Base-by-base conservation (phyloP, 805 yeast genomes). In the Metschnikowia santaceciliae region DNA sequence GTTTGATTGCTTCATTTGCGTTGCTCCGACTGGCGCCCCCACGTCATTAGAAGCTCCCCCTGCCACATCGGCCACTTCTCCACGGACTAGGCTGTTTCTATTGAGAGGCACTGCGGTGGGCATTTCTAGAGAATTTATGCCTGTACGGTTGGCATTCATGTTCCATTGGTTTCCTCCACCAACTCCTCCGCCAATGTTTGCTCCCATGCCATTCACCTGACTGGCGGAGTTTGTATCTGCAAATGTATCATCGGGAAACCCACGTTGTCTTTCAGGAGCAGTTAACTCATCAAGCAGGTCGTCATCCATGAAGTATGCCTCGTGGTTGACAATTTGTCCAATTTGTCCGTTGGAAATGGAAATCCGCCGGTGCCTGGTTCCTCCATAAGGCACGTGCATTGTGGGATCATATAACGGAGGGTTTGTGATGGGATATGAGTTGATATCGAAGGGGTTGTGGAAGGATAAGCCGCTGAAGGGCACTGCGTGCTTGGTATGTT, bases 321-420 rank as follows among this genome's bases (percentile, higher is more conserved):
- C 77, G 56, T 74, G 77, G 57, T 66, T 72, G 41, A 81, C 77
- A 34, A 87, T 78, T 61, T 87, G 95, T 44, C 90, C 88, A 56
- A 87, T 87, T 62, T 87, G 95, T 61, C 95, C 95, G 67, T 87
- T 87, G 10, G 92, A 85, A 47, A 87, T 87, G 41, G 94, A 86
- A 2, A 87, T 83, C 62, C 95, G 77, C 63, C 94, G 74, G 62
- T 85, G 72, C 42, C 77, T 61, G 19, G 72, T 63, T 36, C 61
- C 71, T 37, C 66, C 56, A 50, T 61, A 65, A 19, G 74, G 72
- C 26, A 71, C 52, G 57, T 66, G 61, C 69, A 71, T 70, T 26
- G 75, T 67, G 4, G 75, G 67, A 54, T 76, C 80, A 54, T 74
- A 70, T 32, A 76, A 58, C 14, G 79, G 80, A 1, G 80, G 80